Base-by-base conservation (phyloP, 257 asterid genomes). In the Solanum etuberosum region DNA sequence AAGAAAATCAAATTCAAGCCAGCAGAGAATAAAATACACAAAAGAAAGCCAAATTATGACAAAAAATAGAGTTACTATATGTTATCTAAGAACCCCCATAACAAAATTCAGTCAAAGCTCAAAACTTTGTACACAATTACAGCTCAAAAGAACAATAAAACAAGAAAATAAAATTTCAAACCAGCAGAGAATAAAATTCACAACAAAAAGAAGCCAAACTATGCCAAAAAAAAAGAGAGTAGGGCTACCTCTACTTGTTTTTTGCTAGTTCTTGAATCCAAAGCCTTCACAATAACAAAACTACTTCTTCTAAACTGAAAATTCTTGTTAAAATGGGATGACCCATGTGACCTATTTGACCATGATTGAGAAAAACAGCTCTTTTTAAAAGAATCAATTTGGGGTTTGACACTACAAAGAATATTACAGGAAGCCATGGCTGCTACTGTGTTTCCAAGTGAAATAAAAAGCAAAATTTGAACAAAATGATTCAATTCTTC, bases 201-300 rank as follows among this genome's bases (percentile, higher is more conserved):
- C 57, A 23, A 31, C 63, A 68, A 74, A 21, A 10, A n/a, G n/a
- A n/a, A n/a, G n/a, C 0, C 31, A 37, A 73, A 10, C 51, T 34
- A 73, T n/a, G 0, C 7, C 16, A 6, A 8, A 43, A 51, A 31
- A 70, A 74, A n/a, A n/a, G n/a, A n/a, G n/a, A n/a, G 21, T 48
- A 87, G 34, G 46, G n/a, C 37, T 86, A 95, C 98, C 98, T 96
- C 97, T 7, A 94, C 90, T 92, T 94, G 93, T 83, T 89, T 94
- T 86, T 57, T 86, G 46, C 90, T 94, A 63, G 91, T 89, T 87
- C 67, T 89, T 34, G 95, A 91, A 89, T 93, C 98, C 48, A 96
- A 89, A 90, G 94, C 93, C 80, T 91, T 54, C 65, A 95, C 94
- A 88, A 89, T 92, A 83, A 93, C 88, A 67, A 74, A 87, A 86